Base-by-base conservation (phyloP, 495 filamentous ascomycete genomes). In the Chaetomium tenue region DNA sequence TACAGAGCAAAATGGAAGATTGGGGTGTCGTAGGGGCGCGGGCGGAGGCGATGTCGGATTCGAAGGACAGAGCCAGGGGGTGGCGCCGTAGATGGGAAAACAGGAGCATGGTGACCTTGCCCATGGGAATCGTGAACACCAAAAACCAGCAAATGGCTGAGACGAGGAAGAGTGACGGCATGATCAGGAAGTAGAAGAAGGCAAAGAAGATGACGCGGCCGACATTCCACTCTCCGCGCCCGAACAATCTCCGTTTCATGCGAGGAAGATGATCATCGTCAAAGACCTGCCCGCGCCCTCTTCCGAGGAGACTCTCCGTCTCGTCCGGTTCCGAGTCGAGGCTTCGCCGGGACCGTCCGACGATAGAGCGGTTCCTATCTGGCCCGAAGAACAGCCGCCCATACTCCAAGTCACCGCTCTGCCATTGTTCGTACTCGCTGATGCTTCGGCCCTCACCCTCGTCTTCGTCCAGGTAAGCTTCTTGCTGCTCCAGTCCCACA, bases 111-210 rank as follows among this genome's bases (percentile, higher is more conserved):
- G 92, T 96, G 52, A 96, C 91, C 73, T 93, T 95, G 56, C 91
- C 94, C 94, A 99, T 99, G 20, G 94, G 94, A 56, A 99, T 98
- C 82, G 87, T 93, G 80, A 99, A 98, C 44, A 99, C 94, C 68
- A 98, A 70, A 64, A 98, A 84, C 92, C 92, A 99, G 79, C 94
- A 99, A 67, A 96, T 83, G 60, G 83, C 84, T 26, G 92, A 96
- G 50, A 92, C 91, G 46, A 95, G 67, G 67, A 97, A 85, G 67
- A 98, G 84, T 55, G 91, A 83, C n/a, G 95, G 95, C 30, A 91
- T 91, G 63, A 98, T 87, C 26, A 97, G 79, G 66, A 92, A 91
- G 78, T 97, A 98, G 81, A 99, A 99, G 79, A 94, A 94, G 46
- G 90, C 70, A 81, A 97, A 99, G 81, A 97, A 99, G 67, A 99